These are phyloP conservation scores for Gnaphalium uliginosum DNA, from an alignment of 129 eudicot species.

Conservation along the genomic window DNA sequence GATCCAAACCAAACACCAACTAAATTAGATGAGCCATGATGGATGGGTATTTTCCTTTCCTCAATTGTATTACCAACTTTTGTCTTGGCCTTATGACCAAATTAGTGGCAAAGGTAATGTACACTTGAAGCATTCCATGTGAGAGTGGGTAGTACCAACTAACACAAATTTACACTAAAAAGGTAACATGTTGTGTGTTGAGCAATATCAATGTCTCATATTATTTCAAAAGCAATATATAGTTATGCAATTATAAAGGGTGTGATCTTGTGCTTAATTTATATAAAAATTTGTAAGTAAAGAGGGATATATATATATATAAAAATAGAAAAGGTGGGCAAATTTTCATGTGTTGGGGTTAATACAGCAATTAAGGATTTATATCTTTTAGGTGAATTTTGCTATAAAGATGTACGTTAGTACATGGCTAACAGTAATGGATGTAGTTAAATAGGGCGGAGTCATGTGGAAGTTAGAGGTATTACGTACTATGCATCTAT, in stretches of 20 bases:
- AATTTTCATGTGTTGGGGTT: not conserved
- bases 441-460: too few species aligned
- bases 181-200: conserved; percentile 11
- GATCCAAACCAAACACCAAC: conserved; percentile 32
- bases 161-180: conserved; percentile 24
- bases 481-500: too few species aligned
- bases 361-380: not conserved
- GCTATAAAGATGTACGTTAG: not conserved
- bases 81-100: conserved; percentile 38
- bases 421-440: too few species aligned
- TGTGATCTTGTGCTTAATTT: not conserved
- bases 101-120: conserved; percentile 41
- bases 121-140: conserved; percentile 58
- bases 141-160: conserved; percentile 45
- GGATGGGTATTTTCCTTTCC: conserved; percentile 10
- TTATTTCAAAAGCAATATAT: not conserved
- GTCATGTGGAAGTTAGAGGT: too few species aligned
- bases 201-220: conserved; percentile 10
- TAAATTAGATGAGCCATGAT: conserved; percentile 34
- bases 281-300: not conserved
- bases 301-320: not conserved
- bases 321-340: not conserved
- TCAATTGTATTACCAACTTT: conserved; percentile 31
- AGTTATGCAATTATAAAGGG: not conserved
- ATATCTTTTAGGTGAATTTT: not conserved